These are phyloP conservation scores for Hortiboletus rubellus DNA, from an alignment of 1,284 basidiomycete species.

Conservation along the genomic window DNA sequence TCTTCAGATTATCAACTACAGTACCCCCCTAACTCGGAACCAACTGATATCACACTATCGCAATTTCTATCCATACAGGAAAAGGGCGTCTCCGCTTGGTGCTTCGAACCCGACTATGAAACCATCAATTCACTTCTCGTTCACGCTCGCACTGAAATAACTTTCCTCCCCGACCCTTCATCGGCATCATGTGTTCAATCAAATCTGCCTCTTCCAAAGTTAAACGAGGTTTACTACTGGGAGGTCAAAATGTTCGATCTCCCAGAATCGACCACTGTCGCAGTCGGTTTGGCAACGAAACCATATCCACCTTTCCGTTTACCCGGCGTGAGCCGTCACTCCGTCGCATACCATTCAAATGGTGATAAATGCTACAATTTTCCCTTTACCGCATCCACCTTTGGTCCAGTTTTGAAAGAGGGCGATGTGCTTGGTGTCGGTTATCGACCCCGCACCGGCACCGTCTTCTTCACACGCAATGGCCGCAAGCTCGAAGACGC, in stretches of 20 bases:
- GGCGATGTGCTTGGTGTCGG: slow-evolving; percentile 94
- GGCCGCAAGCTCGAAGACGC: slow-evolving; percentile 95
- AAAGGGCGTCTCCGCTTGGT: slow-evolving; percentile 97
- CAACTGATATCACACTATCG: slow-evolving; percentile 94
- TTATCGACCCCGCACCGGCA: slow-evolving; percentile 91
- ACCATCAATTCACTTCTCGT: slow-evolving; percentile 88
- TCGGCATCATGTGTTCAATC: slow-evolving; percentile 93
- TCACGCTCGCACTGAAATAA: slow-evolving; percentile 92
- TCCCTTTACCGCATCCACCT: slow-evolving; percentile 88
- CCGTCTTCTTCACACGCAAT: slow-evolving; percentile 95
- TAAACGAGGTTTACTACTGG: slow-evolving; percentile 98
- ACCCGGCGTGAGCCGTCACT: slow-evolving; percentile 86
- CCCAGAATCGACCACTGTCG: slow-evolving; percentile 78
- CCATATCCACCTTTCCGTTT: slow-evolving; percentile 92
- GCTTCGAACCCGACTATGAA: slow-evolving; percentile 96
- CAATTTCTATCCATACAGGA: slow-evolving; percentile 98
- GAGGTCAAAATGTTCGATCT: slow-evolving; percentile 98
- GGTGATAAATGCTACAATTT: slow-evolving; percentile 98
- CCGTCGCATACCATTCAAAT: slow-evolving; percentile 96
- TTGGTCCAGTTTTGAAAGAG: slow-evolving; percentile 85
- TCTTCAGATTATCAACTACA: slow-evolving; percentile 81
- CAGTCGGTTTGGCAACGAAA: slow-evolving; percentile 91
- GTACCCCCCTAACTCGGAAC: slow-evolving; percentile 89
- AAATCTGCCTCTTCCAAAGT: slow-evolving; percentile 90
- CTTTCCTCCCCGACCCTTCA: slow-evolving; percentile 92